Base-by-base conservation (phyloP, 352 stramenopile genomes). In the Phytophthora aleatoria region DNA sequence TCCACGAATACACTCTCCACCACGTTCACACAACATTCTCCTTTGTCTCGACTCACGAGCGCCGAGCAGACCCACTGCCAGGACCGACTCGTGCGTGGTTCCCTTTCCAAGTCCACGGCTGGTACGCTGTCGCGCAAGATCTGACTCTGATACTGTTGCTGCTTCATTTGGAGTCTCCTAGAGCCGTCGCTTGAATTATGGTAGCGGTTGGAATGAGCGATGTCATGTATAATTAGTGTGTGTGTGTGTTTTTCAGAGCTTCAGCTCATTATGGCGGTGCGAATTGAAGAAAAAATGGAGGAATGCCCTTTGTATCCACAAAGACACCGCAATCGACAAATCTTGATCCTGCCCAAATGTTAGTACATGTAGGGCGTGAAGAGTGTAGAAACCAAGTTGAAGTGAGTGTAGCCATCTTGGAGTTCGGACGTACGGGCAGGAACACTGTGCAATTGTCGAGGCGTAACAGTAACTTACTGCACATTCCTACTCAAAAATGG, bases 1-100 rank as follows among this genome's bases (percentile, higher is more conserved):
- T 89, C 68, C 41, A 92, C 53, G 63, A 93, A 90, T 28, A 92
- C 76, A 35, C 77, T 90, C 59, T 92, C 86, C 16, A 94, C 58
- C 1, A 93, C 62, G 4, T 73, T 67, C 31, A 90, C 56, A 10
- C 44, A 57, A 44, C 84, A 88, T 70, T 84, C 74, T 13, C 76
- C 74, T 38, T 79, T 81, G 35, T 87, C 81, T 61, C 85, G 79
- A 53, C 81, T 70, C 15, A 91, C 81, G 13, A 94, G 73, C 3
- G 77, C 72, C 2, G 76, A 71, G 45, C 81, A 92, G 43, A 94
- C 75, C 83, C 82, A 94, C 27, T 79, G 72, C 85, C 85, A 94
- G 1, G 73, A 67, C 10, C 82, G 67, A 49, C 15, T n/a, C 15
- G 81, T 80, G 44, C 82, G 82, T 39, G 71, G 55, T 58, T 85